Base-by-base conservation (phyloP, 2,329 filamentous ascomycete genomes). In the Triangularia verruculosa region DNA sequence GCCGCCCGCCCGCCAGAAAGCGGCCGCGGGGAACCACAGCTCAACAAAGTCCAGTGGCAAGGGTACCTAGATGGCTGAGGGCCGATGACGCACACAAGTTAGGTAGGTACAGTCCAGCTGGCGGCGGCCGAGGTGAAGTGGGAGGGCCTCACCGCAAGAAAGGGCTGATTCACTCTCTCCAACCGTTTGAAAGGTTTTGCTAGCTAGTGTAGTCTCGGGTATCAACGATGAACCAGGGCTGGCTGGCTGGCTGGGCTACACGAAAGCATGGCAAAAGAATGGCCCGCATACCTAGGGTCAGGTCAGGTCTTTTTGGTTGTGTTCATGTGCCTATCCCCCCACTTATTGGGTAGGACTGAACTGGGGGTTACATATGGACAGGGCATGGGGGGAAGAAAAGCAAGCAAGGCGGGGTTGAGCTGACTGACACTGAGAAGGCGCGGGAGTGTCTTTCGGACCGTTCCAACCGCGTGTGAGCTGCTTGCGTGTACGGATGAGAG, bases 371-470 rank as follows among this genome's bases (percentile, higher is more conserved):
- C 27, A 28, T 59, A n/a, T n/a, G n/a, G n/a, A n/a, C n/a, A 52
- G 57, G 54, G 30, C 53, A 65, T 63, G 57, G 12, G 20, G 54
- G 22, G 9, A 11, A 57, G 55, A n/a, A 34, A 9, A 32, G 7
- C 13, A 52, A 59, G 24, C 52, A 57, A 52, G 59, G 64, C 62
- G 64, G 64, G 67, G 62, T 65, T 65, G 22, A 39, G 25, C 56
- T 25, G 56, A 32, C 28, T 32, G 22, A 22, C 51, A n/a, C n/a
- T n/a, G n/a, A n/a, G n/a, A n/a, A n/a, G n/a, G n/a, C n/a, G 15
- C n/a, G 8, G 22, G 51, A 17, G 24, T 22, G 24, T 66, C 61
- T 62, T 32, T 61, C 66, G 67, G 67, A 66, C 67, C 66, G 67
- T 66, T 64, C 66, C 67, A 65, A 62, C 60, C n/a, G n/a, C n/a